Conservation (phyloP, 305 asterid genomes). For the Fraxinus platypoda region DNA sequence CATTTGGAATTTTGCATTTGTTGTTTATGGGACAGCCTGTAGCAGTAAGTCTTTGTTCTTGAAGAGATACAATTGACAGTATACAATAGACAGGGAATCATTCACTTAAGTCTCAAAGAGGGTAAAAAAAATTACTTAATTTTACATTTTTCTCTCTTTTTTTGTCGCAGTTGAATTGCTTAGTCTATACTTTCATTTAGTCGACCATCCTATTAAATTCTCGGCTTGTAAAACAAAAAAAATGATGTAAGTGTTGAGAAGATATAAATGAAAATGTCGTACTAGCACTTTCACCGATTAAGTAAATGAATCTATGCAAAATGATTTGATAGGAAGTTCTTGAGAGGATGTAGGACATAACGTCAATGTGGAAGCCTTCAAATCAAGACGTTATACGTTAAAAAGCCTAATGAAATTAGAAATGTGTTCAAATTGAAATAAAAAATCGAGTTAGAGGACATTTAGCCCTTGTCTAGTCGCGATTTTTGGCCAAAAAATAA, state of each 20-base stretch:
- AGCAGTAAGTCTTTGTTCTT: background rate
- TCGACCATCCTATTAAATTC: no score
- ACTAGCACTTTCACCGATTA: no score
- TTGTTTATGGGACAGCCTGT: slow-evolving; percentile 20
- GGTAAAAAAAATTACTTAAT: no score
- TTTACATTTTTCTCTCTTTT: background rate
- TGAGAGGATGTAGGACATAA: no score
- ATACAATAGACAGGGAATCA: background rate
- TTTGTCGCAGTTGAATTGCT: background rate
- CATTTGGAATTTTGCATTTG: slow-evolving; percentile 29
- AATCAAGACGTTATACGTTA: no score
- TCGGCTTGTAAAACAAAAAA: background rate
- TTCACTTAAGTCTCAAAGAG: background rate
- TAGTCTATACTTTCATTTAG: no score
- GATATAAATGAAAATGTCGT: no score
- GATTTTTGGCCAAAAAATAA: background rate
- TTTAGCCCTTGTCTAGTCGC: background rate
- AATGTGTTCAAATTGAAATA: background rate
- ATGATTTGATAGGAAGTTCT: no score
- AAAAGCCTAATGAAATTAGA: background rate
- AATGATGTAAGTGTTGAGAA: background rate
- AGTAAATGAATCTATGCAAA: background rate
- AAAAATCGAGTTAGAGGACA: background rate
- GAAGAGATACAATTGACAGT: background rate
- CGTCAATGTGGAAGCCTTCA: no score